Percentiles rank a stretch among this genome's conserved stretches.
These are phyloP conservation scores for Flaveria bidentis DNA, from an alignment of 129 eudicot species.

Conservation along the genomic window DNA sequence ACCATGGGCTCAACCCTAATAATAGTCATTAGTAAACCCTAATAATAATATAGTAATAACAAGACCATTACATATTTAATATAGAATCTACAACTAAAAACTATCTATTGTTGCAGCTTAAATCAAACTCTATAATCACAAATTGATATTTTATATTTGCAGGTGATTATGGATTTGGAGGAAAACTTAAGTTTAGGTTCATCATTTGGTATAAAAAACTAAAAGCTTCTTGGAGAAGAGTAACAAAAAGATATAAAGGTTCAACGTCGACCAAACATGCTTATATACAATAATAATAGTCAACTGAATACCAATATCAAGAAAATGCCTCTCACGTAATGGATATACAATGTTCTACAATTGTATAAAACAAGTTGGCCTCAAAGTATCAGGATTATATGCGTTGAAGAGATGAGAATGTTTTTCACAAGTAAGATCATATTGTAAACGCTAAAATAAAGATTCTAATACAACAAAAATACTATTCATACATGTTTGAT, in stretches of 20 bases:
- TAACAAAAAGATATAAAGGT: not conserved
- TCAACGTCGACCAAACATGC: not conserved
- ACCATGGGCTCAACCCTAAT: too few species aligned
- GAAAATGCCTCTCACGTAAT: not conserved
- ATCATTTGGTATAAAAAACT: not conserved
- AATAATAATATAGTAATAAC: too few species aligned
- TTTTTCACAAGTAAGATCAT: not conserved
- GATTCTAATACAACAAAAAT: not conserved
- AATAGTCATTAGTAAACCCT: too few species aligned
- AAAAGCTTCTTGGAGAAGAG: not conserved
- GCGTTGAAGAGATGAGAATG: not conserved
- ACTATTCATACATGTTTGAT: not conserved
- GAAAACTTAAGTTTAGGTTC: too few species aligned
- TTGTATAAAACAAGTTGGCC: not conserved
- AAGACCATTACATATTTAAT: too few species aligned
- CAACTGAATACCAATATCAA: not conserved
- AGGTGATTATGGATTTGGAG: not conserved
- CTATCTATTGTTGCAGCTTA: too few species aligned
- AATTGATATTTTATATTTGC: not conserved
- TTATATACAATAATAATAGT: not conserved
- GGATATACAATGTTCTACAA: not conserved
- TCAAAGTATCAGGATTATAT: not conserved
- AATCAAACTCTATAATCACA: too few species aligned
- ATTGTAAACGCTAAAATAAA: too few species aligned
- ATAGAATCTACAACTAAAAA: too few species aligned